Conservation (phyloP, 1,284 basidiomycete genomes). For the Cutaneotrichosporon sp. region DNA sequence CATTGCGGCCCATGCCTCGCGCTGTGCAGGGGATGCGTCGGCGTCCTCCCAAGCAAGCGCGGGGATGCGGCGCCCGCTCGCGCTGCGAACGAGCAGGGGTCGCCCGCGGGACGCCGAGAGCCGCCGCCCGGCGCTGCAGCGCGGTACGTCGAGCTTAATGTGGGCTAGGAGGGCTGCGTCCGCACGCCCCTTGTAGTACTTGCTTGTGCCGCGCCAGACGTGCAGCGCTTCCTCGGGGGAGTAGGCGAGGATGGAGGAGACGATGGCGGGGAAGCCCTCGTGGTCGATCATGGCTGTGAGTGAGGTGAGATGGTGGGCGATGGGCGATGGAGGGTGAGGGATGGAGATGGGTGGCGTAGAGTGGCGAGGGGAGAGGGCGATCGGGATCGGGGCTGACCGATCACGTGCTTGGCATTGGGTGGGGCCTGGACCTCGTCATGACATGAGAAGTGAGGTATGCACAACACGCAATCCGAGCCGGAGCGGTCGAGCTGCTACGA, state of each 20-base stretch:
- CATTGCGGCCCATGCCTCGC: neutral
- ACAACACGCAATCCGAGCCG: too few species aligned
- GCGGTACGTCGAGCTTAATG: constrained; percentile 2
- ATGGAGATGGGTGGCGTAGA: too few species aligned
- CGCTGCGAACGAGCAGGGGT: neutral
- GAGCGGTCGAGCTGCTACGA: too few species aligned
- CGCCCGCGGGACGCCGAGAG: neutral
- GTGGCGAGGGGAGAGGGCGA: too few species aligned
- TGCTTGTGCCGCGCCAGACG: neutral
- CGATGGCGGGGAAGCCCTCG: constrained; percentile 4
- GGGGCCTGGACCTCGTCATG: too few species aligned
- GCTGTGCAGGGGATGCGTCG: neutral
- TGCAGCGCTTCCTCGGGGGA: neutral
- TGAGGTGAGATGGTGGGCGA: neutral
- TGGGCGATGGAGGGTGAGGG: too few species aligned
- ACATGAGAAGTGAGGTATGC: too few species aligned
- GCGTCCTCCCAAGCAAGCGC: constrained; percentile 1
- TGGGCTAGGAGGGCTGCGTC: neutral
- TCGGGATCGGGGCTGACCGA: too few species aligned
- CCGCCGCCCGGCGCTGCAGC: neutral
- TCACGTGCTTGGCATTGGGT: too few species aligned
- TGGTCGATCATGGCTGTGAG: constrained; percentile 2
- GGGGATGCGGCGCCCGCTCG: neutral
- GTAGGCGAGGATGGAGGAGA: neutral
- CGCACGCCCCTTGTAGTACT: neutral